Evolutionary conservation across 2,329 filamentous ascomycete genomes (phyloP).

Genomic region (Paecilomyces sp.): DNA sequence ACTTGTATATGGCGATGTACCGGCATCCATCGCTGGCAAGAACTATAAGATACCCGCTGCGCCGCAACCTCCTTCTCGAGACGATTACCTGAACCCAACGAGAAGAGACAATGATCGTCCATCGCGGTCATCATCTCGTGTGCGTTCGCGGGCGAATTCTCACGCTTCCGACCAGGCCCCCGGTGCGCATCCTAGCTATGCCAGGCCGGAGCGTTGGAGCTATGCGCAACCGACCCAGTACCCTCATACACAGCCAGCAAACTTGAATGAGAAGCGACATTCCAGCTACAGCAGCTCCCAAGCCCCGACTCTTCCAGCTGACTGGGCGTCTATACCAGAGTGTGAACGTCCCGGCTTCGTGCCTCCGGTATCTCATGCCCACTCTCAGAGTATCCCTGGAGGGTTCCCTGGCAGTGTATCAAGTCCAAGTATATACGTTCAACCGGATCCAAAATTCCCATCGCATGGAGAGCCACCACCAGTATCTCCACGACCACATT

Average conservation of each 20-base stretch:
- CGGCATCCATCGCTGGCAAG: constrained; percentile 1
- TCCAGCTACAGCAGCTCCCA: constrained; percentile 6
- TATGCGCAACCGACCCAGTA: constrained; percentile 23
- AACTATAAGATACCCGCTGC: constrained; percentile 7
- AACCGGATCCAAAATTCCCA: constrained; percentile 10
- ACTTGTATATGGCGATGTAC: constrained; percentile 31
- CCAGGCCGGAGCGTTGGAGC: constrained; percentile 18
- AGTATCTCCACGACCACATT: constrained; percentile 22
- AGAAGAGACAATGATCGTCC: too few relatives aligned
- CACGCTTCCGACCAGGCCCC: constrained; percentile 9
- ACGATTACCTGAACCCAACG: too few relatives aligned
- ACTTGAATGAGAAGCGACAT: constrained; percentile 8
- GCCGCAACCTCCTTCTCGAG: constrained; percentile 1
- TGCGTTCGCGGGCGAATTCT: too few relatives aligned
- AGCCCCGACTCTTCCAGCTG: constrained; percentile 12
- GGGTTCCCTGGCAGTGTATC: constrained; percentile 19
- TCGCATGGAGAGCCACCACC: constrained; percentile 12
- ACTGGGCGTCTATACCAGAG: constrained; percentile 33
- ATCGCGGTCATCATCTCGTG: too few relatives aligned
- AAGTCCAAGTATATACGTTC: constrained; percentile 8
- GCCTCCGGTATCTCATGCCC: constrained; percentile 26
- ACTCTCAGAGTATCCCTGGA: constrained; percentile 18
- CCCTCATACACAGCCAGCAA: constrained; percentile 10
- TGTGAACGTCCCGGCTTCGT: constrained; percentile 35
- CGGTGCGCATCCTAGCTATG: constrained; percentile 28